A percentile compares a stretch with the other conserved stretches of the same genome.
These are phyloP conservation scores for Plasmopara viticola DNA, from an alignment of 352 stramenopile genomes.

Conservation along the genomic window DNA sequence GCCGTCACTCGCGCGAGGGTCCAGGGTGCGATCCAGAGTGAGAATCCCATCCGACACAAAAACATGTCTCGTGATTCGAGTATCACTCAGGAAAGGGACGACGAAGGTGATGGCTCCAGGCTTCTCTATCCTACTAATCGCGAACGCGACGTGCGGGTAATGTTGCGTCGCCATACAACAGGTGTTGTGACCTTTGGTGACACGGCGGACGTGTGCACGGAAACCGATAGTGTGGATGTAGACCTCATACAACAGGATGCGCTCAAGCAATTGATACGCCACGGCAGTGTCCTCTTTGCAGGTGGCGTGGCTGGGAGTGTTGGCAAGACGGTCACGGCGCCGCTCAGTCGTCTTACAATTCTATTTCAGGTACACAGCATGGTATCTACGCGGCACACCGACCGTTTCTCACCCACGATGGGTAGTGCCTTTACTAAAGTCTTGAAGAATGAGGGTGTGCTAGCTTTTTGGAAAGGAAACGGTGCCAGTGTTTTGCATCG, in stretches of 20 bases:
- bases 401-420: constrained; percentile 73
- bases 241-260: constrained; percentile 61
- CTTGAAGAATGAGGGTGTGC: constrained; percentile 88
- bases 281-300: constrained; percentile 74
- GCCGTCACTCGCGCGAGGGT: constrained; percentile 11
- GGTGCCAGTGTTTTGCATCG: constrained; percentile 93
- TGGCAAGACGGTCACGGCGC: constrained; percentile 94
- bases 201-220: constrained; percentile 62
- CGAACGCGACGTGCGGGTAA: constrained; percentile 35
- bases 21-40: constrained; percentile 4
- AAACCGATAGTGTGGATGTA: constrained; percentile 78
- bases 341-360: constrained; percentile 92
- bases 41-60: background rate
- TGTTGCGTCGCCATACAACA: constrained; percentile 69
- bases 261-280: constrained; percentile 64
- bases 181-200: constrained; percentile 79
- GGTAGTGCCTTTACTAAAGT: constrained; percentile 85
- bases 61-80: constrained; percentile 24
- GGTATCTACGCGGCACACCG: constrained; percentile 85
- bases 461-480: constrained; percentile 95
- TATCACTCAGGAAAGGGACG: constrained; percentile 17
- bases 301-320: constrained; percentile 92
- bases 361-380: constrained; percentile 96
- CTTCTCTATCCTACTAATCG: constrained; percentile 13
- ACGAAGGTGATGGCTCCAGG: constrained; percentile 2